Conservation (phyloP, 768 basidiomycete genomes). For the Mycena epipterygia region DNA sequence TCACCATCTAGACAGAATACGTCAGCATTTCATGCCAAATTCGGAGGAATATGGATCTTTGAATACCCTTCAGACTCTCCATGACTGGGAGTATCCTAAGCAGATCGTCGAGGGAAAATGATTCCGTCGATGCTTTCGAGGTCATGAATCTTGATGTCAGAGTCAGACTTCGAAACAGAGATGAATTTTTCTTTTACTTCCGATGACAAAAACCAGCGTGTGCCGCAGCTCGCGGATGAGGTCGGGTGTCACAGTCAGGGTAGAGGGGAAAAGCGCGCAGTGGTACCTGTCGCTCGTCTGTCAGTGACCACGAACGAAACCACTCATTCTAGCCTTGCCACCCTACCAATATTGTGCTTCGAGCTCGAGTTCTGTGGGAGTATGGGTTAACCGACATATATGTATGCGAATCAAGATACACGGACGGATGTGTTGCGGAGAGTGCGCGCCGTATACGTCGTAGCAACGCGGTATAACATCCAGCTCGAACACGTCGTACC, state of each 20-base stretch:
- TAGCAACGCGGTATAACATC: not conserved
- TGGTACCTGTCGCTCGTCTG: no score
- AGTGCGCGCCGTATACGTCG: constrained; percentile 1
- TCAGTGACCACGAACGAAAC: no score
- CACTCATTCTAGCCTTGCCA: no score
- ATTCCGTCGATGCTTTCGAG: no score
- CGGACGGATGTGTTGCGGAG: constrained; percentile 8
- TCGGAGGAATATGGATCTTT: no score
- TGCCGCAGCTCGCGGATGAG: no score
- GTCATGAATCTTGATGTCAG: not conserved
- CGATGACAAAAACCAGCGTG: not conserved
- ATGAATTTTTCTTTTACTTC: not conserved
- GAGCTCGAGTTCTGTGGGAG: not conserved
- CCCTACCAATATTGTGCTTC: constrained; percentile 12
- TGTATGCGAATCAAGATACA: not conserved
- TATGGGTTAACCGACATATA: not conserved
- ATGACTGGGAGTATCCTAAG: no score
- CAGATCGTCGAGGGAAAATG: no score
- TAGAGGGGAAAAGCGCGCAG: no score
- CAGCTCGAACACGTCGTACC: constrained; percentile 17
- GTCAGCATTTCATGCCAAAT: no score
- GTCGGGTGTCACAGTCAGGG: no score
- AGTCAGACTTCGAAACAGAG: not conserved
- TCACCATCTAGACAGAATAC: not conserved
- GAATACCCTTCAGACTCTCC: no score